Evolutionary conservation across 73 alveolate genomes (phyloP), one percentile per base, ranked within the genome.

Genomic region (Effrenium voratum): DNA sequence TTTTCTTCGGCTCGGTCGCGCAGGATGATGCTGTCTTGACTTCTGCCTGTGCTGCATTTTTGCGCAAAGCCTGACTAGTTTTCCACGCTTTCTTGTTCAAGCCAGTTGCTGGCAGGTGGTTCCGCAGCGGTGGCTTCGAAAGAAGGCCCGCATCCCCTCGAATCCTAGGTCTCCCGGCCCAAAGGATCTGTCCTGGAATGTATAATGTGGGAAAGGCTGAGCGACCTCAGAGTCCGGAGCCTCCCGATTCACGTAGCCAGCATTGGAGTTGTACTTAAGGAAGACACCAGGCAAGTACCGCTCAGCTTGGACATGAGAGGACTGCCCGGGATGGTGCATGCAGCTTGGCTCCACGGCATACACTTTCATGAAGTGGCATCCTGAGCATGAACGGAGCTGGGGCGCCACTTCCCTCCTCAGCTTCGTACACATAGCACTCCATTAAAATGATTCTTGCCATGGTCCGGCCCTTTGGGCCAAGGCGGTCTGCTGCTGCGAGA

Each of bases 141-240:
- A 91, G 36, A 91, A 91, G 60, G 88, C 88, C 13, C 59, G 46
- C 98, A 91, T 91, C 5, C 98, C 90, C 16, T 91, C 59, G 19
- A 41, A 45, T 0, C 98, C 98, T 3, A 91, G 32, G n/a, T 91
- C 98, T 22, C 98, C 98, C 4, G 98, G 98, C 36, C 98, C 98
- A 38, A 44, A 88, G 72, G 19, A 26, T 1, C 70, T 3, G 70
- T 70, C 84, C 8, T 46, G 50, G 32, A 91, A 91, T 8, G 98
- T 91, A 46, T 68, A 91, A 47, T 91, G 98, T 15, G 88, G 46
- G 81, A 70, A 91, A 1, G 98, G 90, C 49, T 91, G 98, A 0
- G 87, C 87, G 16, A 70, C 38, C 38, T 91, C 98, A 0, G 77
- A 52, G 47, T 70, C 86, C 24, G 86, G 88, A 2, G 55, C 88